These are phyloP conservation scores for Phoma sp. DNA, from an alignment of 2,329 filamentous ascomycete genomes.

Conservation along the genomic window DNA sequence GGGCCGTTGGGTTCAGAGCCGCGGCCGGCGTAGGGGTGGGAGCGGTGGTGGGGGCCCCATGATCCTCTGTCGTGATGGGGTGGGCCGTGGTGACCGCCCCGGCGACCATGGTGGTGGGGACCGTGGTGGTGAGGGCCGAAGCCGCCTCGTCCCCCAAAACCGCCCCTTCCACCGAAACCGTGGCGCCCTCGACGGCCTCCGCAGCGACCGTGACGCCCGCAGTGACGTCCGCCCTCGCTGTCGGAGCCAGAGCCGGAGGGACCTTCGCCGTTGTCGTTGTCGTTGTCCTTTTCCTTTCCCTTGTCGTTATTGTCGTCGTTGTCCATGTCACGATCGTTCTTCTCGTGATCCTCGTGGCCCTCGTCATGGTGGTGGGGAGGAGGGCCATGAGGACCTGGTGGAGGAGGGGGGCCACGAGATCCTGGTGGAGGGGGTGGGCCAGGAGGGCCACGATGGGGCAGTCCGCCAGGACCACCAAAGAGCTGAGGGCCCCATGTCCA, in stretches of 20 bases:
- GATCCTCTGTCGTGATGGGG: slow-evolving; percentile 18
- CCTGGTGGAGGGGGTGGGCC: slow-evolving; percentile 30
- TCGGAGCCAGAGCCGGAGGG: slow-evolving; percentile 39
- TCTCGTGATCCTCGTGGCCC: slow-evolving; percentile 1
- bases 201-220: slow-evolving; percentile 27
- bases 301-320: slow-evolving; percentile 8
- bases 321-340: slow-evolving; percentile 20
- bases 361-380: slow-evolving; percentile 11
- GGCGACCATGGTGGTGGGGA: slow-evolving; percentile 14
- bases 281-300: slow-evolving; percentile 23
- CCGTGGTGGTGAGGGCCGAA: slow-evolving; percentile 26
- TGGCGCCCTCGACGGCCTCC: slow-evolving; percentile 30
- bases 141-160: slow-evolving; percentile 22
- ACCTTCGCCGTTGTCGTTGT: slow-evolving; percentile 36
- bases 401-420: slow-evolving; percentile 24
- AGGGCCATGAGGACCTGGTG: slow-evolving; percentile 25
- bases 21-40: slow-evolving; percentile 17
- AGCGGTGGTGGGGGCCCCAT: slow-evolving; percentile 29
- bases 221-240: slow-evolving; percentile 28
- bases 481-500: slow-evolving; percentile 45
- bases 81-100: slow-evolving; percentile 21
- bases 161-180: slow-evolving; percentile 26
- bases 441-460: slow-evolving; percentile 35
- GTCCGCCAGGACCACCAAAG: slow-evolving; percentile 31
- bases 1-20: slow-evolving; percentile 4